Evolutionary conservation across 345 rosid species (phyloP).

Genomic region (Eutrema heterophyllum): DNA sequence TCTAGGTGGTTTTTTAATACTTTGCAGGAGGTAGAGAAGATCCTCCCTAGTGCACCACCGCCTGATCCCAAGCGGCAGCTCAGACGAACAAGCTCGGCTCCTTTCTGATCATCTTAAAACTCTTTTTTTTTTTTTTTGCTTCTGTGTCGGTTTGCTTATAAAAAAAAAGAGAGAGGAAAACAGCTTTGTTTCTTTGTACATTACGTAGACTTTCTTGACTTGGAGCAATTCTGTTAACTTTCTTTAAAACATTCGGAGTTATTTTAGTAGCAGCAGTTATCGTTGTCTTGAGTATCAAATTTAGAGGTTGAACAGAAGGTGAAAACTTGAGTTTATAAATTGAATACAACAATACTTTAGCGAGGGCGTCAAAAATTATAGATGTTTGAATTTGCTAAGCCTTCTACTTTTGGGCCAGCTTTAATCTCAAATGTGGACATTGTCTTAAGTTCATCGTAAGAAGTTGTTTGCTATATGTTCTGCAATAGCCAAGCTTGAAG

Average conservation of each 20-base stretch:
- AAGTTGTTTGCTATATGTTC: constrained; percentile 62
- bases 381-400: neutral
- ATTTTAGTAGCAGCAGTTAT: neutral
- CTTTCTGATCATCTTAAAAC: constrained; percentile 31
- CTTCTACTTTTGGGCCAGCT: neutral
- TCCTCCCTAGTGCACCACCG: constrained; percentile 51
- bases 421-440: neutral
- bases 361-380: neutral
- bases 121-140: neutral
- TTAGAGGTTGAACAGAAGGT: neutral
- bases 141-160: constrained; percentile 18
- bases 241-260: neutral
- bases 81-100: constrained; percentile 60
- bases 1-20: neutral
- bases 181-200: constrained; percentile 34
- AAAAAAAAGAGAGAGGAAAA: constrained; percentile 3
- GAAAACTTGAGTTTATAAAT: neutral
- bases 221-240: constrained; percentile 27
- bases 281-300: neutral
- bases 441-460: constrained; percentile 18
- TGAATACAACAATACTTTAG: neutral
- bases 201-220: constrained; percentile 25
- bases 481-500: constrained; percentile 91
- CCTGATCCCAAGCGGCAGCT: constrained; percentile 65
- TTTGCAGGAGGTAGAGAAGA: constrained; percentile 60